A percentile compares a stretch with the other conserved stretches of the same genome.
Conservation (phyloP, 371 early-diverging fungal genomes). For the Rozella allomycis region DNA sequence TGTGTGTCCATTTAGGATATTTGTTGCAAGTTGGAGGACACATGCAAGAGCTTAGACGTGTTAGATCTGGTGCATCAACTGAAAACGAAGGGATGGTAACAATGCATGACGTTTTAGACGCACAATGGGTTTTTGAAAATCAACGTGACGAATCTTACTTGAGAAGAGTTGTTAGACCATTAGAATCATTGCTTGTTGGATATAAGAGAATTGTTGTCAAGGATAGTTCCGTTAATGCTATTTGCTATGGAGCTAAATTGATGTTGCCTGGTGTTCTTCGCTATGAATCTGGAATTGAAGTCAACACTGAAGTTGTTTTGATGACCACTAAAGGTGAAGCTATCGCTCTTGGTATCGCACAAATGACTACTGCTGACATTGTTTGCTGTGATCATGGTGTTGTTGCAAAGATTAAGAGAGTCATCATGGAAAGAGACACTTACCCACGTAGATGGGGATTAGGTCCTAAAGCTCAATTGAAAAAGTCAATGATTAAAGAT, state of each 20-base stretch:
- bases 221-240: slow-evolving; percentile 95
- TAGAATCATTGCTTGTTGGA: slow-evolving; percentile 80
- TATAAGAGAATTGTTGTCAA: slow-evolving; percentile 98
- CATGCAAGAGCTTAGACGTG: slow-evolving; percentile 98
- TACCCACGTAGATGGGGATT: slow-evolving; percentile 96
- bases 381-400: slow-evolving; percentile 80
- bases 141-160: slow-evolving; percentile 79
- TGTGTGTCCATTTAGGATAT: slow-evolving; percentile 97
- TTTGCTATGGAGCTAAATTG: slow-evolving; percentile 98
- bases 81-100: slow-evolving; percentile 89
- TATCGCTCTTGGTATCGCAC: slow-evolving; percentile 86
- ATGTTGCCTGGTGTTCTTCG: slow-evolving; percentile 95
- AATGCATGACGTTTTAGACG: slow-evolving; percentile 98
- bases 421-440: slow-evolving; percentile 99
- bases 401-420: slow-evolving; percentile 96
- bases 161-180: slow-evolving; percentile 84
- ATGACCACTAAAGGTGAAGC: slow-evolving; percentile 99
- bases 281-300: slow-evolving; percentile 88
- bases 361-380: slow-evolving; percentile 93
- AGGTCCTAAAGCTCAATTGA: slow-evolving; percentile 81
- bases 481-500: slow-evolving; percentile 88
- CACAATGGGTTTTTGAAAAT: slow-evolving; percentile 91
- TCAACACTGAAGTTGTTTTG: slow-evolving; percentile 84
- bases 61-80: slow-evolving; percentile 76
- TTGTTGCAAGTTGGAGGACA: slow-evolving; percentile 92